Conservation (phyloP, 225 moss, liverwort and hornwort species). For the Physcomitrium patens region DNA sequence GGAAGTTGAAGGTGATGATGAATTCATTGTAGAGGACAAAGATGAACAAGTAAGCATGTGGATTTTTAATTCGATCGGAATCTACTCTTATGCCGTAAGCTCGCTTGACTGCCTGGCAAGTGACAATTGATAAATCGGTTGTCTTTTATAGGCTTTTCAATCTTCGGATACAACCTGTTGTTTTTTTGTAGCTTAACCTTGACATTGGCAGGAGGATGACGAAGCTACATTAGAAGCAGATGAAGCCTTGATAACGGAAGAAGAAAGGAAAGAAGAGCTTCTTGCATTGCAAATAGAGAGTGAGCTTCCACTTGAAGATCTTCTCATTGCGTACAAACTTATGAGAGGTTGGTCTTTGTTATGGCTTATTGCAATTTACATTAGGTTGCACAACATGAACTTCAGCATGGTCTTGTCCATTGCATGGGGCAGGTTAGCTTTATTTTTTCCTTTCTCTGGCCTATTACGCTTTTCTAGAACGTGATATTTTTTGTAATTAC, state of each 20-base stretch:
- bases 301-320: constrained; percentile 79
- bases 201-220: constrained; percentile 78
- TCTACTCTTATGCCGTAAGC: not conserved
- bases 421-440: not conserved
- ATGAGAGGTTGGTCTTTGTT: constrained; percentile 57
- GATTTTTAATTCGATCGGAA: not conserved
- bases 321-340: constrained; percentile 61
- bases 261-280: constrained; percentile 78
- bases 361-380: not conserved
- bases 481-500: not conserved
- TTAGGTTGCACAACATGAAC: not conserved
- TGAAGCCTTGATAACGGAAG: constrained; percentile 80
- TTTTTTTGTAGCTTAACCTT: constrained; percentile 12
- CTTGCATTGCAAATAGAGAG: constrained; percentile 75
- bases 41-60: constrained; percentile 55
- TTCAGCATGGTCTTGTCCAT: not conserved
- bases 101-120: not conserved
- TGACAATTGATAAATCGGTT: not conserved
- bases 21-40: constrained; percentile 72
- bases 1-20: constrained; percentile 63
- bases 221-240: constrained; percentile 91
- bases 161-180: not conserved
- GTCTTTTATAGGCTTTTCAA: not conserved
- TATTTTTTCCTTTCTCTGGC: not conserved
- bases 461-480: not conserved